Percentiles rank a stretch among this genome's conserved stretches.
phyloP scores from a whole-genome alignment of 805 yeast species.

The Myxozyma geophila region DNA sequence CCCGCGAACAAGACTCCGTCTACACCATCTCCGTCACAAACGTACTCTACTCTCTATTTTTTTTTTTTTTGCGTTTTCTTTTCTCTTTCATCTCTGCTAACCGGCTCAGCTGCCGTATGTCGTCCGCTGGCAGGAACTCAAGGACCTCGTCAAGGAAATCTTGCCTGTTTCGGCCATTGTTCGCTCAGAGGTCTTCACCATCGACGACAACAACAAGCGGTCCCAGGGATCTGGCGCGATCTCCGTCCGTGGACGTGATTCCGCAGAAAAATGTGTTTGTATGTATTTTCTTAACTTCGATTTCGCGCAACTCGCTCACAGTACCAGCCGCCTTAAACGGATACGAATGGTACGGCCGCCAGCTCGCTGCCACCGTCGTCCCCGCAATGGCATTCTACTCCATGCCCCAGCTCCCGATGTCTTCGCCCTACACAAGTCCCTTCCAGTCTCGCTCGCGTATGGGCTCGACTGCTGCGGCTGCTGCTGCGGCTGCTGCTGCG shows the following conservation, averaged over 20 bases:
- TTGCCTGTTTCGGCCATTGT: slow-evolving; percentile 28
- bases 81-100: neutral
- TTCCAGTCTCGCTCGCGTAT: neutral
- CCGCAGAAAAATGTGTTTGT: slow-evolving; percentile 27
- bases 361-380: slow-evolving; percentile 15
- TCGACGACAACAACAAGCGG: slow-evolving; percentile 18
- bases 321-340: slow-evolving; percentile 8
- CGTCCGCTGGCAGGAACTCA: slow-evolving; percentile 38
- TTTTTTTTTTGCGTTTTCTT: too few relatives aligned
- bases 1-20: neutral
- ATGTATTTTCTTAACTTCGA: slow-evolving; percentile 1
- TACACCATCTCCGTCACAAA: slow-evolving; percentile 21
- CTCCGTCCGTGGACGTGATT: slow-evolving; percentile 33
- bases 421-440: neutral
- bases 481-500: neutral
- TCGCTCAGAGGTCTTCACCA: slow-evolving; percentile 31
- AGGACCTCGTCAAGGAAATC: slow-evolving; percentile 36
- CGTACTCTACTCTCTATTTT: neutral
- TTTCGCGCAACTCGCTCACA: neutral
- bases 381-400: slow-evolving; percentile 10
- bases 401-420: neutral
- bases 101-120: slow-evolving; percentile 30
- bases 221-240: slow-evolving; percentile 34
- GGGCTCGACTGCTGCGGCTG: neutral
- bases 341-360: slow-evolving; percentile 32